Conservation (phyloP, 441 rosid species). For the Gossypium davidsonii region DNA sequence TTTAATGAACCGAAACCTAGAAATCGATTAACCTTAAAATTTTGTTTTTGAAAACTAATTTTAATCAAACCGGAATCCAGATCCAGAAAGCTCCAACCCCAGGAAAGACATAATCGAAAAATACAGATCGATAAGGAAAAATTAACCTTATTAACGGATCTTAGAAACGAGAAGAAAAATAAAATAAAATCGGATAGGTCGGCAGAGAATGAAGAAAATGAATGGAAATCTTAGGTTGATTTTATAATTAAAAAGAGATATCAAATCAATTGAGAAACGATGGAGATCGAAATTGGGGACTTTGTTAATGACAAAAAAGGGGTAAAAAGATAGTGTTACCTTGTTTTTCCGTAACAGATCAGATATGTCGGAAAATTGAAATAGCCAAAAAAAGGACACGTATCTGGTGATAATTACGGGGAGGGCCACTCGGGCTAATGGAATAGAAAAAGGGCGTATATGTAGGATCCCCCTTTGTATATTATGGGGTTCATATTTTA, state of each 20-base stretch:
- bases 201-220: neutral
- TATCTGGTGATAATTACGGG: slow-evolving; percentile 16
- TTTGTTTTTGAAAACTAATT: neutral
- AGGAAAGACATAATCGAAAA: neutral
- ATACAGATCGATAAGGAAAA: neutral
- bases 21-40: neutral
- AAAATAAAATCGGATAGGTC: neutral
- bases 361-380: neutral
- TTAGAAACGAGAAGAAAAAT: neutral
- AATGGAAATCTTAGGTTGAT: no score
- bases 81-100: neutral
- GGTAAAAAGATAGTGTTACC: slow-evolving; percentile 19
- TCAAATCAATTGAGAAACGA: no score
- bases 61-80: slow-evolving; percentile 1
- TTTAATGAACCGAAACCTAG: neutral
- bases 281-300: slow-evolving; percentile 2
- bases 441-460: no score
- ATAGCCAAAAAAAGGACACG: slow-evolving; percentile 14
- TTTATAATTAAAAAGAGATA: no score
- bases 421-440: slow-evolving; percentile 5
- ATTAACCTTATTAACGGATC: neutral
- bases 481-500: no score
- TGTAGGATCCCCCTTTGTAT: no score
- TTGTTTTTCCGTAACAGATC: neutral
- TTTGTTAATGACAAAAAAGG: slow-evolving; percentile 19